Conservation (phyloP, 257 asterid genomes). For the Scutellaria minor region DNA sequence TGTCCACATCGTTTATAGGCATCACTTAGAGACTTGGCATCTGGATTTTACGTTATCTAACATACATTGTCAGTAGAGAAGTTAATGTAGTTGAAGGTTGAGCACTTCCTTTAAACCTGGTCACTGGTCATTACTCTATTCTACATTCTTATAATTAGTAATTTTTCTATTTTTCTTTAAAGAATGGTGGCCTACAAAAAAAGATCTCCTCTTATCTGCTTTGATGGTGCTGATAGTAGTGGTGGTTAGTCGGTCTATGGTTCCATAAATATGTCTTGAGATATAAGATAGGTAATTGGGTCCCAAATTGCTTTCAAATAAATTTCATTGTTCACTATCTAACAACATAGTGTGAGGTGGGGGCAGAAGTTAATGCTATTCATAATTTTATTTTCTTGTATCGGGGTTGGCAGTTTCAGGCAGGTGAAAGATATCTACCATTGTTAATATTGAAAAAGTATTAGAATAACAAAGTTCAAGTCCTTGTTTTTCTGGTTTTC, state of each 20-base stretch:
- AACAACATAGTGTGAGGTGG: conserved; percentile 4
- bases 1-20: conserved; percentile 1
- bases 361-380: conserved; percentile 18
- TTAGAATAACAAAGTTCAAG: not conserved
- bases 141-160: not conserved
- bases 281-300: conserved; percentile 14
- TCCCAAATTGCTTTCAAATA: conserved; percentile 24
- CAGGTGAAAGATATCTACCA: not conserved
- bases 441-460: not conserved
- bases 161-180: not conserved
- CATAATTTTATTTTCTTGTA: not conserved
- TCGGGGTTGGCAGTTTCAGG: not conserved
- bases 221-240: not conserved
- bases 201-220: not conserved
- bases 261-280: conserved; percentile 10
- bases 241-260: conserved; percentile 12
- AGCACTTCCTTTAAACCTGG: not conserved
- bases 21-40: not conserved
- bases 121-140: no score
- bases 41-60: not conserved
- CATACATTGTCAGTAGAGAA: conserved; percentile 4
- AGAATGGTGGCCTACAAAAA: conserved; percentile 10
- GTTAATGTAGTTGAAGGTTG: not conserved
- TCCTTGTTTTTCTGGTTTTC: not conserved
- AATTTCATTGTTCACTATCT: not conserved